Base-by-base conservation (phyloP, 2,329 filamentous ascomycete genomes). In the Fusarium albidum region DNA sequence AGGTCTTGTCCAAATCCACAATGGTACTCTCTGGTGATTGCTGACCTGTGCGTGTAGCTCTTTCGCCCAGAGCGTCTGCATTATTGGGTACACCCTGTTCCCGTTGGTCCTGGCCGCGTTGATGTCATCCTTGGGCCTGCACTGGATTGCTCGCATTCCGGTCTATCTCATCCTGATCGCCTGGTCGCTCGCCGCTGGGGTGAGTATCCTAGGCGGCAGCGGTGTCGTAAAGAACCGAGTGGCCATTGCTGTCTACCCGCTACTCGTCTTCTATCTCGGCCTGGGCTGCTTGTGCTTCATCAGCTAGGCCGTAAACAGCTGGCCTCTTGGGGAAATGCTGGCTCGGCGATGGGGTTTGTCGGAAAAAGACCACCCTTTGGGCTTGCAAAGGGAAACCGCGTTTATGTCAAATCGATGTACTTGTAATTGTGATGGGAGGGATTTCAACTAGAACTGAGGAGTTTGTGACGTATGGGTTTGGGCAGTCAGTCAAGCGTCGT, bases 51-150 rank as follows among this genome's bases (percentile, higher is more conserved):
- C 28, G 11, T 25, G 43, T 71, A 98, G 94, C 68, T 97, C 95
- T 14, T 99, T 99, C 74, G 95, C 96, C 69, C 95, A 99, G 75
- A 96, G 92, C 52, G 85, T 99, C 64, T 98, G 93, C 74, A 96
- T 99, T 67, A 99, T 99, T 71, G 95, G 95, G 38, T 99, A 99
- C 75, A 99, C 95, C 1, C 85, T 99, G 49, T 99, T 99, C 77
- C 95, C 95, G 3, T 85, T 99, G 46, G 95, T 98, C 66, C 90
- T 99, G 64, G 96, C 96, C 8, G 87, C 94, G 2, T 78, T 97
- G 44, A 85, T 99, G 60, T 96, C 92, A 49, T 94, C 94, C 1
- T 71, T 99, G 27, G 82, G 85, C 43, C 82, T 98, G 8, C 89
- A 87, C 34, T 89, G 86, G 65, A 90, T 98, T 61, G 85, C 89